phyloP scores from a whole-genome alignment of 2,329 filamentous ascomycete genomes.

The Phaeomoniella chlamydospora region DNA sequence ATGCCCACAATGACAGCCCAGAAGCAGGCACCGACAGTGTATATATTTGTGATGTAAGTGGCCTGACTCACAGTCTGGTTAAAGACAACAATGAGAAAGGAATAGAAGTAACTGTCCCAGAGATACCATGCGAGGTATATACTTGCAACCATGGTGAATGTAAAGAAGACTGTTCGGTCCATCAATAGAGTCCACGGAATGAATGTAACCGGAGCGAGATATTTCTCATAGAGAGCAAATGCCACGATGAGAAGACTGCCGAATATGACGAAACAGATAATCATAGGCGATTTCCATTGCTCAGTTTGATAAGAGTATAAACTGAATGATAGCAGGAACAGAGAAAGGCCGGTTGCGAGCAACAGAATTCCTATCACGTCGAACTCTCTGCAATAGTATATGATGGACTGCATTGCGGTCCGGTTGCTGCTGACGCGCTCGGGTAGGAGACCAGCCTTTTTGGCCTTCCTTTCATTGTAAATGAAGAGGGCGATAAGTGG shows the following conservation, averaged over 20 bases:
- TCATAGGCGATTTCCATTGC: conserved; percentile 27
- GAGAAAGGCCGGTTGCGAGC: conserved; percentile 41
- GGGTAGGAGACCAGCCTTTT: conserved; percentile 33
- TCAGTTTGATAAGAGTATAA: conserved; percentile 28
- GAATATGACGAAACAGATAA: conserved; percentile 36
- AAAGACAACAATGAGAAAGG: conserved; percentile 7
- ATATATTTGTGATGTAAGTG: conserved; percentile 32
- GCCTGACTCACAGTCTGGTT: conserved; percentile 6
- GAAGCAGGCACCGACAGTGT: conserved; percentile 34
- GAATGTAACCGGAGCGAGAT: conserved; percentile 35
- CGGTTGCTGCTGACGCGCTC: conserved; percentile 33
- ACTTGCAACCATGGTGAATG: conserved; percentile 5
- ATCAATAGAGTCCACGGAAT: conserved; percentile 33
- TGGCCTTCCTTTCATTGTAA: conserved; percentile 46
- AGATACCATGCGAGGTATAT: conserved; percentile 14
- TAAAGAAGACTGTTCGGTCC: conserved; percentile 10
- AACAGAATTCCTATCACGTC: conserved; percentile 48
- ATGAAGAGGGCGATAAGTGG: conserved; percentile 33
- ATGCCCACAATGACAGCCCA: conserved; percentile 36
- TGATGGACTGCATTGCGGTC: conserved; percentile 25
- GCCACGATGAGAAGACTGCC: conserved; percentile 37
- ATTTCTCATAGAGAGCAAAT: conserved; percentile 41
- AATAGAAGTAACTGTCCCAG: conserved; percentile 16
- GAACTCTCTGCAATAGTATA: conserved; percentile 41
- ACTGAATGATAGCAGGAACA: conserved; percentile 51